Percentiles rank a stretch among this genome's conserved stretches.
Evolutionary conservation across 371 early-diverging fungal species (phyloP).

Genomic region (Circinella minor): DNA sequence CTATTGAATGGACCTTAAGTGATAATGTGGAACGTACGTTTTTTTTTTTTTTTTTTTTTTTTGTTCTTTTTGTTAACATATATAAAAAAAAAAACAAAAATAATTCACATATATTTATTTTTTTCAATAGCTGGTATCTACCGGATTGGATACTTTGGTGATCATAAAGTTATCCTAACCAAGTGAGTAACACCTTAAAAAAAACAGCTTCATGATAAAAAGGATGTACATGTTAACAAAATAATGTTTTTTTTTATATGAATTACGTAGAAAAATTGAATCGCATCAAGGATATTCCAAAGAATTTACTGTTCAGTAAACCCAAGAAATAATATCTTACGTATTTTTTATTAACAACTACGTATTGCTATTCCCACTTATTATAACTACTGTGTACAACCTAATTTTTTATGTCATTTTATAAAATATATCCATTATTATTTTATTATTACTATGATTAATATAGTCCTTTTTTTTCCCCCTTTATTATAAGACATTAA

Average conservation of each 20-base stretch:
- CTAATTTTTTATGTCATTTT: too few species aligned
- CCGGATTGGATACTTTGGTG: conserved; percentile 44
- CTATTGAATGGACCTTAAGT: conserved; percentile 42
- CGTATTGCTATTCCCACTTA: background rate
- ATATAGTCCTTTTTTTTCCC: too few species aligned
- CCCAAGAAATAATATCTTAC: background rate
- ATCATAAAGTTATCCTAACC: conserved; percentile 27
- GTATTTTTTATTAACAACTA: background rate
- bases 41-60: conserved; percentile 19
- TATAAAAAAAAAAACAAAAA: background rate
- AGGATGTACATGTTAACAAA: too few species aligned
- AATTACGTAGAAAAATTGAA: conserved; percentile 8
- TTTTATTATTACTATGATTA: too few species aligned
- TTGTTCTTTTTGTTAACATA: conserved; percentile 1
- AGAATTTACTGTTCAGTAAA: conserved; percentile 13
- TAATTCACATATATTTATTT: background rate
- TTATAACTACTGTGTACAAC: too few species aligned
- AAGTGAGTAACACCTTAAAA: conserved; percentile 18
- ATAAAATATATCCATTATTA: too few species aligned
- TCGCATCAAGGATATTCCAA: conserved; percentile 21
- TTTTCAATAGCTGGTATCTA: conserved; percentile 33
- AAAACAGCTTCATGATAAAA: too few species aligned
- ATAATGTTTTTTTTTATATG: background rate
- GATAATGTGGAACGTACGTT: conserved; percentile 25
- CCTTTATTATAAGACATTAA: too few species aligned